Conservation (phyloP, 1,284 basidiomycete species). For the Microbotryum saponariae region DNA sequence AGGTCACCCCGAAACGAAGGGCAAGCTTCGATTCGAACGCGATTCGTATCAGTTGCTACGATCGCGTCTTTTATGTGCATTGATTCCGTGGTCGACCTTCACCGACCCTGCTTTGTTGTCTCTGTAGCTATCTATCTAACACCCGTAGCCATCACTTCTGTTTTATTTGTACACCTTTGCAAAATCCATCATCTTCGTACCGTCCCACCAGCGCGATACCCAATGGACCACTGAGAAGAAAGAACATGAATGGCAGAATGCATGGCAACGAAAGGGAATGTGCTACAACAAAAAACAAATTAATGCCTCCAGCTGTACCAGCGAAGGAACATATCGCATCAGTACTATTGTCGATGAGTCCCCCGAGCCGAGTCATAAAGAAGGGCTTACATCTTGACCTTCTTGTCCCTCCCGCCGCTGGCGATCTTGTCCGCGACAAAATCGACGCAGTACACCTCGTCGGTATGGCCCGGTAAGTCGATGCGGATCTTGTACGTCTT, state of each 20-base stretch:
- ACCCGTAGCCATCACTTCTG: too few relatives aligned
- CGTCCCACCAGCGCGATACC: too few relatives aligned
- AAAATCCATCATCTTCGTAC: background rate
- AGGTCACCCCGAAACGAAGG: too few relatives aligned
- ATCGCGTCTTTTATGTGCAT: too few relatives aligned
- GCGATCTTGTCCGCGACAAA: conserved; percentile 97
- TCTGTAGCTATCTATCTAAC: too few relatives aligned
- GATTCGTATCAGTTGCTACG: too few relatives aligned
- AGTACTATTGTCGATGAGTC: background rate
- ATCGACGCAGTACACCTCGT: conserved; percentile 98
- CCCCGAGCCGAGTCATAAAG: background rate
- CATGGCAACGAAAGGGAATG: background rate
- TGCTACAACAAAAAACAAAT: background rate
- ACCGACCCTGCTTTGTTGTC: too few relatives aligned
- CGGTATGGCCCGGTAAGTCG: conserved; percentile 90
- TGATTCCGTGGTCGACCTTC: too few relatives aligned
- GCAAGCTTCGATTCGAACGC: too few relatives aligned
- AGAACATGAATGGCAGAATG: background rate
- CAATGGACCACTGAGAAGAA: too few relatives aligned
- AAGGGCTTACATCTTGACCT: conserved; percentile 50
- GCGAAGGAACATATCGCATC: background rate
- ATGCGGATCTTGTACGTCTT: conserved; percentile 88
- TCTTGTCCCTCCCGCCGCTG: conserved; percentile 69
- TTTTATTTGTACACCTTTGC: too few relatives aligned
- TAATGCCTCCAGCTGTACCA: conserved; percentile 1